phyloP scores from a whole-genome alignment of 352 stramenopile genomes.

The Plasmopara halstedii region DNA sequence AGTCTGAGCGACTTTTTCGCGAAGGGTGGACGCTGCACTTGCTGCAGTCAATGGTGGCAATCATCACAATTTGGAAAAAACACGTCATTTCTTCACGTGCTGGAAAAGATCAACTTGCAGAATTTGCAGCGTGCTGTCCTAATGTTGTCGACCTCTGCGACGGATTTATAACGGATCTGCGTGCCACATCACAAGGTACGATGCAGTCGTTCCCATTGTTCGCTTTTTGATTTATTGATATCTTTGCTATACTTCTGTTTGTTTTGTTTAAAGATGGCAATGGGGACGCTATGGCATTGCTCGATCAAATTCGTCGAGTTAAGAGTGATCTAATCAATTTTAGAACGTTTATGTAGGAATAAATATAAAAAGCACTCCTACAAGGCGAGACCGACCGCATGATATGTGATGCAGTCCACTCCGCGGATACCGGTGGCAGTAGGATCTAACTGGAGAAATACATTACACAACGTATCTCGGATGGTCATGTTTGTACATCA shows the following conservation, averaged over 20 bases:
- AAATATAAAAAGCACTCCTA: slow-evolving; percentile 45
- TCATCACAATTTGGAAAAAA: slow-evolving; percentile 79
- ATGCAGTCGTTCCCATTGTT: slow-evolving; percentile 3
- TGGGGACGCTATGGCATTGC: slow-evolving; percentile 41
- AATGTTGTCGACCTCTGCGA: slow-evolving; percentile 71
- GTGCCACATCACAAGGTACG: slow-evolving; percentile 69
- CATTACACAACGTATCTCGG: too few species aligned
- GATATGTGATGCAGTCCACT: too few species aligned
- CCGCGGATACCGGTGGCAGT: too few species aligned
- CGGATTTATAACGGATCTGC: slow-evolving; percentile 75
- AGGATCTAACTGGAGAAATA: too few species aligned
- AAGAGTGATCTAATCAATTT: slow-evolving; percentile 71
- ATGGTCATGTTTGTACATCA: too few species aligned
- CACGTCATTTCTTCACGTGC: slow-evolving; percentile 63
- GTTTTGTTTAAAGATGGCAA: slow-evolving; percentile 39
- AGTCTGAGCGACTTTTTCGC: slow-evolving; percentile 60
- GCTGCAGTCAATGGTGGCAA: slow-evolving; percentile 63
- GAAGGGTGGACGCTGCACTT: slow-evolving; percentile 77
- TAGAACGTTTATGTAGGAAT: slow-evolving; percentile 54
- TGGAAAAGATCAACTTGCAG: slow-evolving; percentile 52
- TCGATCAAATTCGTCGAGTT: slow-evolving; percentile 68
- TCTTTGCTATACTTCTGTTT: too few species aligned
- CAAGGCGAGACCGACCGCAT: slow-evolving; percentile 8
- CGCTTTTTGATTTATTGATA: background rate
- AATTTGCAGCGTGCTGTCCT: slow-evolving; percentile 73